These are phyloP conservation scores for Apiotrichum siamense DNA, from an alignment of 1,284 basidiomycete genomes.

Conservation along the genomic window DNA sequence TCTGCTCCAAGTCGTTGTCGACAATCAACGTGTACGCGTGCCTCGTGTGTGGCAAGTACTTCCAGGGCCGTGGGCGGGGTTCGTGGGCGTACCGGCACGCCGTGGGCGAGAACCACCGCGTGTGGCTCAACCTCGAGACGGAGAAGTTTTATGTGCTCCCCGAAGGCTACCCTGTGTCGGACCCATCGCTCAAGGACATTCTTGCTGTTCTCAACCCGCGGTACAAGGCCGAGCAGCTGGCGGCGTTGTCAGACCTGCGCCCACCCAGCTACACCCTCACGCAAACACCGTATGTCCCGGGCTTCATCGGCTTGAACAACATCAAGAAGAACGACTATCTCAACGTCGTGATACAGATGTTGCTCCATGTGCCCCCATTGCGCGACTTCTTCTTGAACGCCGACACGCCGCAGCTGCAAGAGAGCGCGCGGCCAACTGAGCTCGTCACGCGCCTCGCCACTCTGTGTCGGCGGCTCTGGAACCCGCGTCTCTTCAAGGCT, in stretches of 20 bases:
- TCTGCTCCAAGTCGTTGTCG: conserved; percentile 91
- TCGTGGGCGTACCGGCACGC: conserved; percentile 96
- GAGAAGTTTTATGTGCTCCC: conserved; percentile 98
- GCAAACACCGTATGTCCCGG: conserved; percentile 77
- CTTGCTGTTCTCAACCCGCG: conserved; percentile 80
- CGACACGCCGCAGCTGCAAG: conserved; percentile 49
- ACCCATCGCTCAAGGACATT: conserved; percentile 92
- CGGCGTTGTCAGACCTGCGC: conserved; percentile 55
- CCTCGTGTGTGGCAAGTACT: conserved; percentile 97
- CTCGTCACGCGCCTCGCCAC: conserved; percentile 78
- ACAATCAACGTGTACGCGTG: conserved; percentile 98
- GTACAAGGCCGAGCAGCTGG: conserved; percentile 55
- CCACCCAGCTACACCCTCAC: conserved; percentile 69
- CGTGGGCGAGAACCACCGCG: conserved; percentile 95
- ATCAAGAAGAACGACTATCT: conserved; percentile 96
- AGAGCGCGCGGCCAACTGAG: conserved; percentile 53
- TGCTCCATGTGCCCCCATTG: conserved; percentile 84
- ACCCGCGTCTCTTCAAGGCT: conserved; percentile 88
- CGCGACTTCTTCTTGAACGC: conserved; percentile 81
- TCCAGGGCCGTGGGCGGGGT: conserved; percentile 87
- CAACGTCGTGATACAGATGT: conserved; percentile 91
- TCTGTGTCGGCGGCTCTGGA: conserved; percentile 90
- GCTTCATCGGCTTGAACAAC: conserved; percentile 95
- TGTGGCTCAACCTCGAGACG: conserved; percentile 92
- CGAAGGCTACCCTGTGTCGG: conserved; percentile 90